Percentiles rank a stretch among this genome's conserved stretches.
Evolutionary conservation across 139 green algal species (phyloP).

Genomic region (Chlorella sp.): DNA sequence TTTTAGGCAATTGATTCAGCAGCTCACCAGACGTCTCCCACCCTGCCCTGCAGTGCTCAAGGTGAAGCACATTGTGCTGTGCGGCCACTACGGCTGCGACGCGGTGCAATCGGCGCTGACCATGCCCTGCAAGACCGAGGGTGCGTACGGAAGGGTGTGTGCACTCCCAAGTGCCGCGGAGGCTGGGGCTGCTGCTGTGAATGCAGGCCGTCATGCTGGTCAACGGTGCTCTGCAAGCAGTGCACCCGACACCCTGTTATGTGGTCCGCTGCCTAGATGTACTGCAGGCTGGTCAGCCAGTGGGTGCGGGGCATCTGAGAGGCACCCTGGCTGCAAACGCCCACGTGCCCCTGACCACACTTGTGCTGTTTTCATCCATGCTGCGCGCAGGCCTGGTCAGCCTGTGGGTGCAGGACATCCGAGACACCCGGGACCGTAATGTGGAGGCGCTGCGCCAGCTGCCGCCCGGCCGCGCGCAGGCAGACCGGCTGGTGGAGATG

Average conservation of each 20-base stretch:
- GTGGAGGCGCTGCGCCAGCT: slow-evolving; percentile 32
- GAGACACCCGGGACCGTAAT: slow-evolving; percentile 48
- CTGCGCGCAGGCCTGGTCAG: slow-evolving; percentile 64
- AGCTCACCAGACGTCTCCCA: not conserved
- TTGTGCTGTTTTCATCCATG: not conserved
- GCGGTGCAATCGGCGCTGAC: slow-evolving; percentile 66
- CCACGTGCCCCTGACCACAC: too few species aligned
- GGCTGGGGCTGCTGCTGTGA: too few species aligned
- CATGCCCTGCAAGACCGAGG: slow-evolving; percentile 42
- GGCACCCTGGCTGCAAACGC: too few species aligned
- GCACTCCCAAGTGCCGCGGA: too few species aligned
- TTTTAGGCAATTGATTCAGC: too few species aligned
- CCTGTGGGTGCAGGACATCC: slow-evolving; percentile 80
- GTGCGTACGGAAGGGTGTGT: too few species aligned
- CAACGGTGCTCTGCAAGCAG: too few species aligned
- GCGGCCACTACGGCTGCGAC: slow-evolving; percentile 84
- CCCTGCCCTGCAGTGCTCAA: slow-evolving; percentile 52
- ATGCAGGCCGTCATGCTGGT: too few species aligned
- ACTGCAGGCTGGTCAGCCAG: slow-evolving; percentile 76
- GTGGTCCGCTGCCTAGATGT: too few species aligned
- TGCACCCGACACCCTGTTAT: too few species aligned
- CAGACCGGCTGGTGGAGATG: slow-evolving; percentile 22
- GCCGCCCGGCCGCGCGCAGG: slow-evolving; percentile 13
- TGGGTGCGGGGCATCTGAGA: slow-evolving; percentile 78
- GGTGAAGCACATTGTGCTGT: slow-evolving; percentile 83